A percentile compares a stretch with the other conserved stretches of the same genome.
Conservation (phyloP, 306 rosid species). For the Fagus crenata region DNA sequence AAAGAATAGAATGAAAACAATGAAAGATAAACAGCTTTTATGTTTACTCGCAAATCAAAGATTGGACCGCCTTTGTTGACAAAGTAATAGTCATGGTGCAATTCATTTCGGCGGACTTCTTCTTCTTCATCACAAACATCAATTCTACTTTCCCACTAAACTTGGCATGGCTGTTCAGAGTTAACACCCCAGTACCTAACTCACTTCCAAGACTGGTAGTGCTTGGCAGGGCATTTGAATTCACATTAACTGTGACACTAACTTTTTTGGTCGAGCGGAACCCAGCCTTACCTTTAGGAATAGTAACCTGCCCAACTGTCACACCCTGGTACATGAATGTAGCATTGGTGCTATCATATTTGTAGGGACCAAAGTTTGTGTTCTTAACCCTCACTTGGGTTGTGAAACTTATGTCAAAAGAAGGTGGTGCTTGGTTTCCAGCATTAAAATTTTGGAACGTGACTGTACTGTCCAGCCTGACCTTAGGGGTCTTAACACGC, state of each 20-base stretch:
- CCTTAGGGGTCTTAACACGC: conserved; percentile 22
- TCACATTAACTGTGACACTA: conserved; percentile 5
- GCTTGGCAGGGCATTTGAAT: not conserved
- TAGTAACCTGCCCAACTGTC: conserved; percentile 1
- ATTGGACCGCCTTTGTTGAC: not conserved
- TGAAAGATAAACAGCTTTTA: not conserved
- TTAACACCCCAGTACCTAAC: not conserved
- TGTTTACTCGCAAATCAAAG: conserved; percentile 6
- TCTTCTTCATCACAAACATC: conserved; percentile 23
- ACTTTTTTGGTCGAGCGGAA: conserved; percentile 27
- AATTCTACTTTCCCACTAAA: conserved; percentile 21
- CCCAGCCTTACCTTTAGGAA: conserved; percentile 15
- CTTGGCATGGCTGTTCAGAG: conserved; percentile 8
- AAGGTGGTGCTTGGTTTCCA: not conserved
- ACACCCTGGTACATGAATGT: conserved; percentile 2
- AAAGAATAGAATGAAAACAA: no score
- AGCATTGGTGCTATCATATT: conserved; percentile 2
- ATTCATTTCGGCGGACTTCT: conserved; percentile 15
- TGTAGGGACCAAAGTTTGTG: conserved; percentile 25
- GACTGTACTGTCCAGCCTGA: conserved; percentile 11
- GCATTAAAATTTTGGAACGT: not conserved
- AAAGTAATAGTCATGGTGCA: conserved; percentile 13
- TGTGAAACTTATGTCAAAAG: conserved; percentile 15
- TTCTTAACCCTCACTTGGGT: conserved; percentile 19
- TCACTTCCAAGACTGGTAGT: conserved; percentile 11